Conservation (phyloP, 495 filamentous ascomycete genomes). For the Penicillium cosmopolitanum region DNA sequence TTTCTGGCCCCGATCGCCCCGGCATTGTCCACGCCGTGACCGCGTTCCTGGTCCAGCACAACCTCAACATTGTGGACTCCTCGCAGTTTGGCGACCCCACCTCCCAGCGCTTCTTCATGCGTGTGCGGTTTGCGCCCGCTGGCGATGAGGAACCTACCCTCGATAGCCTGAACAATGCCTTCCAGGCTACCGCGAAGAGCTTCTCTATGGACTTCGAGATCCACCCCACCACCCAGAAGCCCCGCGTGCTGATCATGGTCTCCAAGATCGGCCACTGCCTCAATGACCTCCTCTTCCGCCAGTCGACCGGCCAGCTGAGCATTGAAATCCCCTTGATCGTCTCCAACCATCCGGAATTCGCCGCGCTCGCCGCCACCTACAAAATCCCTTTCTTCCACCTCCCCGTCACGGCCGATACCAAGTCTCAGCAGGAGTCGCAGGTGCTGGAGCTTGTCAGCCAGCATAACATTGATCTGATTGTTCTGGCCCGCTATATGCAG, state of each 20-base stretch:
- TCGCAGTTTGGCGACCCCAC: constrained; percentile 72
- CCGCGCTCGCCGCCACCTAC: constrained; percentile 66
- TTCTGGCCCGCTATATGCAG: constrained; percentile 83
- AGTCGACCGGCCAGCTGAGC: constrained; percentile 58
- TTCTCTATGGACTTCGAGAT: constrained; percentile 67
- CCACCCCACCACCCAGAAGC: constrained; percentile 62
- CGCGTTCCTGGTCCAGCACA: constrained; percentile 64
- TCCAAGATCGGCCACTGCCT: constrained; percentile 81
- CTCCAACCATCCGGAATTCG: constrained; percentile 76
- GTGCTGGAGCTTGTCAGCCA: constrained; percentile 66
- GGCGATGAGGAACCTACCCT: constrained; percentile 39
- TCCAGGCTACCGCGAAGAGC: constrained; percentile 57
- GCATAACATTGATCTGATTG: constrained; percentile 70
- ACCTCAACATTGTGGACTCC: constrained; percentile 73
- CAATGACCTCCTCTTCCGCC: constrained; percentile 78
- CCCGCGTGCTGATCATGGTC: constrained; percentile 76
- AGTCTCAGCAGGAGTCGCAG: constrained; percentile 64
- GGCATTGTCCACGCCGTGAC: constrained; percentile 80
- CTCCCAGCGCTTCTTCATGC: constrained; percentile 75
- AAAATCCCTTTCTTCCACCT: constrained; percentile 74
- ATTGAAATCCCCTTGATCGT: constrained; percentile 70
- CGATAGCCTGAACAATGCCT: constrained; percentile 45
- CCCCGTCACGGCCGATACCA: constrained; percentile 70
- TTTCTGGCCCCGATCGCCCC: constrained; percentile 74
- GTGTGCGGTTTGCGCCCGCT: constrained; percentile 67